Base-by-base conservation (phyloP, 208 protist genomes). In the Crithidia bombi region DNA sequence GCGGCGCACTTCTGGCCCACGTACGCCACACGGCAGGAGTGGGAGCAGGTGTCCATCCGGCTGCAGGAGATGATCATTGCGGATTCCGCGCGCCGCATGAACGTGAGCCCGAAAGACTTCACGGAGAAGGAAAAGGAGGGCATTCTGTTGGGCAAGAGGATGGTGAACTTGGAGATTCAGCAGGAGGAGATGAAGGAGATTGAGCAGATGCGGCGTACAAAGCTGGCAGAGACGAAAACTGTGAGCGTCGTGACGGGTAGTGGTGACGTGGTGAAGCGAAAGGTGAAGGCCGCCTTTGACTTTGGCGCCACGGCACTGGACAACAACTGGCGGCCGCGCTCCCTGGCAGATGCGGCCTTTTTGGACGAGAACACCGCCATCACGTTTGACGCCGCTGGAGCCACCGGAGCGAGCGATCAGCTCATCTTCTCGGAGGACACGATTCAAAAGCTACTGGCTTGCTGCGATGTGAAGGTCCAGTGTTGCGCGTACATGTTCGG, bases 1-100 rank as follows among this genome's bases (percentile, higher is more conserved):
- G 69, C 94, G 33, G 83, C 99, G 64, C 98, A 99, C 84, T 96
- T 99, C 62, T 99, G 99, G 99, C 99, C 99, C 9, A 98, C 97
- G 49, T 96, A 99, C 44, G 95, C 94, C 10, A 73, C 78, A 0
- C 96, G 99, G 56, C 96, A 99, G 76, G 95, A 99, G 83, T 99
- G 99, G 99, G 96, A 99, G 72, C 89, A 96, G 63, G 94, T 99
- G 10, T 99, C 99, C 79, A 92, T 98, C 17, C 78, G 86, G 49
- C 88, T 99, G 26, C 99, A 99, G 88, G 99, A 99, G 87, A 95
- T 99, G 65, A 99, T 99, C 79, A 93, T 99, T 39, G 97, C 98
- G 14, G 99, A 99, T 75, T 99, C 99, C 46, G 98, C 98, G 54
- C 98, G 98, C 50, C 99, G 99, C 79, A 99, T 99, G 88, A 99